phyloP scores from a whole-genome alignment of 2,329 filamentous ascomycete genomes.

The Didymella segeticola region DNA sequence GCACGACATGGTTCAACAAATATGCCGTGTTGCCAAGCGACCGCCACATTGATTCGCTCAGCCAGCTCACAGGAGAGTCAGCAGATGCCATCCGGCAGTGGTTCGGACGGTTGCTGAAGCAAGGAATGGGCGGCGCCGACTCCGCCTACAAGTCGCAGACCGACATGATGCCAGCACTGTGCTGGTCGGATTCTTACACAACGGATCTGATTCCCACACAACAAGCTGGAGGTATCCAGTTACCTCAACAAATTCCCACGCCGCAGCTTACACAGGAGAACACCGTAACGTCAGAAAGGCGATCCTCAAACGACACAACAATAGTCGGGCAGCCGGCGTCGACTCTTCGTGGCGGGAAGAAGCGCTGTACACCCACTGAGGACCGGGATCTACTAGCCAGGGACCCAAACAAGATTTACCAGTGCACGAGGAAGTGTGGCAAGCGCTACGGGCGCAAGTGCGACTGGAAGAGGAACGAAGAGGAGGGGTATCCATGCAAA shows the following conservation, averaged over 20 bases:
- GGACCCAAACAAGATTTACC: constrained; percentile 47
- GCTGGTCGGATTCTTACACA: constrained; percentile 28
- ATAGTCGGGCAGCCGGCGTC: constrained; percentile 21
- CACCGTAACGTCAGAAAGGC: constrained; percentile 22
- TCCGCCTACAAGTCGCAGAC: constrained; percentile 50
- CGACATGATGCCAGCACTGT: constrained; percentile 32
- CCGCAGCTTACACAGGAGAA: constrained; percentile 13
- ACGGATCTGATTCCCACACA: constrained; percentile 22
- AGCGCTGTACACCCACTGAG: constrained; percentile 44
- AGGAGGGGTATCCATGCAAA: constrained; percentile 47
- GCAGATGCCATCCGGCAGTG: constrained; percentile 42
- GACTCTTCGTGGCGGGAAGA: constrained; percentile 39
- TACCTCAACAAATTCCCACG: constrained; percentile 3
- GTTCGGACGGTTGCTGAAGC: constrained; percentile 47
- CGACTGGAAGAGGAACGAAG: constrained; percentile 50
- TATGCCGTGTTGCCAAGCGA: constrained; percentile 47
- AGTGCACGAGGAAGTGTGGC: constrained; percentile 48
- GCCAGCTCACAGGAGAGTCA: constrained; percentile 46
- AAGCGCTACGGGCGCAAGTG: constrained; percentile 49
- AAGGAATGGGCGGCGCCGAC: constrained; percentile 46
- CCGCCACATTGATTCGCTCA: constrained; percentile 44
- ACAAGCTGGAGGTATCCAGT: constrained; percentile 2
- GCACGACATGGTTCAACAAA: constrained; percentile 48
- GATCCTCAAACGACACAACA: constrained; percentile 27
- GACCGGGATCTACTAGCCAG: constrained; percentile 37